phyloP scores from a whole-genome alignment of 768 basidiomycete genomes.

The Suillus discolor region DNA sequence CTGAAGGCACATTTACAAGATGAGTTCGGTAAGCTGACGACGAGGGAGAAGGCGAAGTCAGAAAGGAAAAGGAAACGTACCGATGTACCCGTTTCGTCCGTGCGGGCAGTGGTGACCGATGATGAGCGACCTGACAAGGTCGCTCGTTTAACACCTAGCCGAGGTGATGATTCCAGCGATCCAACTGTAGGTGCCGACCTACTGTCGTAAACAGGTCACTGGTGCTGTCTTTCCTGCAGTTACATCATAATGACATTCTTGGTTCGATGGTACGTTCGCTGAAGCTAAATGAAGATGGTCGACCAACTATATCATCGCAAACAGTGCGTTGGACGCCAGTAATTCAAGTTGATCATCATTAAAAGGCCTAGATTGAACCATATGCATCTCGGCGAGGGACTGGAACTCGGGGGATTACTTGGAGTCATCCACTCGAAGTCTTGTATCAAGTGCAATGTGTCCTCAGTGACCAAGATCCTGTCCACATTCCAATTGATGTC shows the following conservation, averaged over 20 bases:
- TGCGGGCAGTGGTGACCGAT: neutral
- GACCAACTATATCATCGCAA: neutral
- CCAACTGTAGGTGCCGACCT: neutral
- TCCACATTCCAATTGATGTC: constrained; percentile 11
- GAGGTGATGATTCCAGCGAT: neutral
- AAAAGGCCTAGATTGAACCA: neutral
- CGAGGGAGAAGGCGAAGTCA: constrained; percentile 42
- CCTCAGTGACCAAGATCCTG: constrained; percentile 6
- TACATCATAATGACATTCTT: neutral
- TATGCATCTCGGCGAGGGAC: neutral
- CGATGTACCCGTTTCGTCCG: constrained; percentile 12
- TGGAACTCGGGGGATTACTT: neutral
- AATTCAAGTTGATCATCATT: neutral
- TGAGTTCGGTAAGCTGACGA: constrained; percentile 64
- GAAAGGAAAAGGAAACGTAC: constrained; percentile 44
- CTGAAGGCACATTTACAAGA: constrained; percentile 76
- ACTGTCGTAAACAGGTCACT: neutral
- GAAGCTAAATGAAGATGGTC: neutral
- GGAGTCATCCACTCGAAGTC: neutral
- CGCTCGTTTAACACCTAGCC: neutral
- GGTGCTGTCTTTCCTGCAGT: neutral
- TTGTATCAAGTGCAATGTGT: neutral
- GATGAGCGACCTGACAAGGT: neutral
- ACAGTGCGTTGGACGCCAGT: neutral
- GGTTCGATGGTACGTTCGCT: neutral